Conservation (phyloP, 2,329 filamentous ascomycete species). For the Calonectria pseudoturangicola region DNA sequence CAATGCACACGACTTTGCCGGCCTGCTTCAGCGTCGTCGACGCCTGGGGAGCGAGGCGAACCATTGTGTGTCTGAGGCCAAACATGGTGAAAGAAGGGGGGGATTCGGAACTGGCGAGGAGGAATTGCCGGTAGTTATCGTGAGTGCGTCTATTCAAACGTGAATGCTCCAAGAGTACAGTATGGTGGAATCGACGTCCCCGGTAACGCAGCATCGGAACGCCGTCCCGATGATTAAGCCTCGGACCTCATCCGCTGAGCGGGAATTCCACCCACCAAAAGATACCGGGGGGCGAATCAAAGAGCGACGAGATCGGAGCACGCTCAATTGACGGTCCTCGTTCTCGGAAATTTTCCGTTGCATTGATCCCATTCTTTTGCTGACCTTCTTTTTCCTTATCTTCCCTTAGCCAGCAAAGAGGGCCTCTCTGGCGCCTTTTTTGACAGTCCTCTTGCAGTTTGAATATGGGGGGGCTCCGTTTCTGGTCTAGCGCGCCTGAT, state of each 20-base stretch:
- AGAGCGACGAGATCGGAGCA: constrained; percentile 7
- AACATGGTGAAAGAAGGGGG: constrained; percentile 57
- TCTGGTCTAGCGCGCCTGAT: constrained; percentile 1
- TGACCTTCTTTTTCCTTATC: not conserved
- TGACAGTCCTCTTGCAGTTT: not conserved
- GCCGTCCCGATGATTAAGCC: constrained; percentile 50
- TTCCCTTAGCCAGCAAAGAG: not conserved
- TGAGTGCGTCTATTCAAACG: constrained; percentile 14
- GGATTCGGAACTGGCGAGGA: not conserved
- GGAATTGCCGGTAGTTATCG: constrained; percentile 22
- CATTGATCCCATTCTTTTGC: not conserved
- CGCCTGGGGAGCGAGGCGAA: constrained; percentile 64
- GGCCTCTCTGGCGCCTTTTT: not conserved
- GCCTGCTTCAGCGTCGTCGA: constrained; percentile 68
- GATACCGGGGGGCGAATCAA: constrained; percentile 12
- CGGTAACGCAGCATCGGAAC: constrained; percentile 47
- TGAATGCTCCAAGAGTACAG: constrained; percentile 21
- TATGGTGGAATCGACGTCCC: constrained; percentile 26
- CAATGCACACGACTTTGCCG: constrained; percentile 92
- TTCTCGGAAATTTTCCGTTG: constrained; percentile 14
- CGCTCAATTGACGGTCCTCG: not conserved
- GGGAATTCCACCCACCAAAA: constrained; percentile 32
- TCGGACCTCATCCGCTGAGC: constrained; percentile 50
- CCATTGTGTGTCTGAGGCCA: constrained; percentile 61
- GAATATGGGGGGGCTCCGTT: not conserved